phyloP scores from a whole-genome alignment of 768 basidiomycete species.

The Tricholoma saponaceum region DNA sequence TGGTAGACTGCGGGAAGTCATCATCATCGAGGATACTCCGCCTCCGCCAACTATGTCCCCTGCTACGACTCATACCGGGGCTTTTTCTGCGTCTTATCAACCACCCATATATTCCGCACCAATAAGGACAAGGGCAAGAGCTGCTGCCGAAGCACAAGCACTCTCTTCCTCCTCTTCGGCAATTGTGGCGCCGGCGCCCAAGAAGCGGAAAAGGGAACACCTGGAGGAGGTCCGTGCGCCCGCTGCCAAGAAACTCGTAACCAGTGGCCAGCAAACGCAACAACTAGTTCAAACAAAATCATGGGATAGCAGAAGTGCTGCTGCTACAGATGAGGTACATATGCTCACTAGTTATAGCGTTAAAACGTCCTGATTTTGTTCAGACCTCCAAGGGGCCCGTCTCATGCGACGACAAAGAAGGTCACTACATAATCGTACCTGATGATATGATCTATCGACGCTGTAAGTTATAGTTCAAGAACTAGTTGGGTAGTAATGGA shows the following conservation, averaged over 20 bases:
- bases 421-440: conserved; percentile 93
- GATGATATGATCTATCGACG: conserved; percentile 86
- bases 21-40: conserved; percentile 91
- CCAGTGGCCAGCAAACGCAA: conserved; percentile 47
- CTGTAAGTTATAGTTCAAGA: conserved; percentile 48
- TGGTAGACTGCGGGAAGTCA: conserved; percentile 78
- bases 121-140: conserved; percentile 79
- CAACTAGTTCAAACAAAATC: conserved; percentile 51
- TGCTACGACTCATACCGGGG: conserved; percentile 64
- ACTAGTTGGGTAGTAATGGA: conserved; percentile 9
- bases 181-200: conserved; percentile 65
- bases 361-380: conserved; percentile 19
- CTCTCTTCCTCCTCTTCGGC: conserved; percentile 63
- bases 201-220: conserved; percentile 82
- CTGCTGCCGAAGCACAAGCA: conserved; percentile 82
- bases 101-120: conserved; percentile 72
- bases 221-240: conserved; percentile 70
- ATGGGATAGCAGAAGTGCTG: conserved; percentile 64
- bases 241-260: conserved; percentile 56
- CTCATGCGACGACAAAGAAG: conserved; percentile 95
- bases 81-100: conserved; percentile 77
- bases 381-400: conserved; percentile 64
- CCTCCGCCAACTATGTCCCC: conserved; percentile 79
- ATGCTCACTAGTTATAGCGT: conserved; percentile 11
- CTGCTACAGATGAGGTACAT: conserved; percentile 66